Percentiles rank a stretch among this genome's conserved stretches.
Conservation (phyloP, 208 protist genomes). For the Sergeia podlipaevii region DNA sequence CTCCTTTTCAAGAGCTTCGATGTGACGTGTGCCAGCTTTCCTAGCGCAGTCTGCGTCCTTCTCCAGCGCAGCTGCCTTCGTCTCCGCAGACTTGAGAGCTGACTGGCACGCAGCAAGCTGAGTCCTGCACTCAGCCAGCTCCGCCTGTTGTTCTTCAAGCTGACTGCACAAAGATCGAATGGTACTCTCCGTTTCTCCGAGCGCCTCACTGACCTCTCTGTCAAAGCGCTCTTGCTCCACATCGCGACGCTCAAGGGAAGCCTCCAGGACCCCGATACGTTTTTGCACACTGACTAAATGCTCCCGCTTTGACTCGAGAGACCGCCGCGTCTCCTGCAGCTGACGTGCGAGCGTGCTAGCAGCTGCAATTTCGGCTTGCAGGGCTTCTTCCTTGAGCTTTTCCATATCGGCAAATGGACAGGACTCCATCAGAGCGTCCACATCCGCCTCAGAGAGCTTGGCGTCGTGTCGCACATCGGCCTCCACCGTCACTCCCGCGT, state of each 20-base stretch:
- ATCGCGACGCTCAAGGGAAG: constrained; percentile 36
- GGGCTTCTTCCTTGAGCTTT: constrained; percentile 17
- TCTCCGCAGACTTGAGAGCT: not conserved
- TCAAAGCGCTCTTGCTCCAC: constrained; percentile 23
- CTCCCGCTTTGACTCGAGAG: constrained; percentile 21
- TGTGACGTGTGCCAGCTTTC: constrained; percentile 1
- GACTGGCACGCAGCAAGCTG: not conserved
- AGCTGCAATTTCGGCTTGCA: constrained; percentile 18
- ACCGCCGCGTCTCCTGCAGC: constrained; percentile 11
- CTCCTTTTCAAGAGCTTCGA: not conserved
- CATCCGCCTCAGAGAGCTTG: constrained; percentile 20
- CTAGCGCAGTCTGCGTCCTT: constrained; percentile 5
- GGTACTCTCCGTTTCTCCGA: constrained; percentile 60
- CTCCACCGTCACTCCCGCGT: constrained; percentile 40
- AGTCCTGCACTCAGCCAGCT: not conserved
- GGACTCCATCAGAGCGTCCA: constrained; percentile 39
- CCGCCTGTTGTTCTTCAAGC: constrained; percentile 18
- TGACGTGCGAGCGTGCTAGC: constrained; percentile 17
- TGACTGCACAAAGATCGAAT: constrained; percentile 48
- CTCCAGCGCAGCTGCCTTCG: constrained; percentile 10
- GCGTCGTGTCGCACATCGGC: constrained; percentile 41
- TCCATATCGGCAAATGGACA: constrained; percentile 38
- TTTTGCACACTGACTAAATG: constrained; percentile 18
- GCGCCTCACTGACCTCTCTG: constrained; percentile 26
- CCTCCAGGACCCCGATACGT: constrained; percentile 27